A percentile compares a stretch with the other conserved stretches of the same genome.
These are phyloP conservation scores for Boletellus deceptivus DNA, from an alignment of 1,284 basidiomycete species.

Conservation along the genomic window DNA sequence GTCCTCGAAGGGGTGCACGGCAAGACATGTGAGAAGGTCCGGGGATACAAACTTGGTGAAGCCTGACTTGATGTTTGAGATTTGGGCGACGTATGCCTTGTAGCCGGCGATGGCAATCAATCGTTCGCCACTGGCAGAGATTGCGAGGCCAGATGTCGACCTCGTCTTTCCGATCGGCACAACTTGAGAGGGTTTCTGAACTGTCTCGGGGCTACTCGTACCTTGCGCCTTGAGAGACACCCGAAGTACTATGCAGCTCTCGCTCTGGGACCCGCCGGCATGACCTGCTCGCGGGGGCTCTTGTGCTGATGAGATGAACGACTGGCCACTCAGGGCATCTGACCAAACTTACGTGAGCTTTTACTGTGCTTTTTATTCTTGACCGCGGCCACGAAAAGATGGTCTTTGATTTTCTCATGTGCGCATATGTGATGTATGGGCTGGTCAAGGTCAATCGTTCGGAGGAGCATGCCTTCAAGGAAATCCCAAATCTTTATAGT, in stretches of 20 bases:
- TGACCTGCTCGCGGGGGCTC: neutral
- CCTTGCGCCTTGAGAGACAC: constrained; percentile 57
- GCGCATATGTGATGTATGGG: constrained; percentile 74
- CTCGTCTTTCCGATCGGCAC: constrained; percentile 68
- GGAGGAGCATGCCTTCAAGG: constrained; percentile 79
- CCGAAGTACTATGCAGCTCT: constrained; percentile 56
- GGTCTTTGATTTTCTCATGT: constrained; percentile 64
- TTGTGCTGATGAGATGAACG: constrained; percentile 10
- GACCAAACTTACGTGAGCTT: constrained; percentile 37
- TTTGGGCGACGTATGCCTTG: constrained; percentile 78
- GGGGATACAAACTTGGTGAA: constrained; percentile 86
- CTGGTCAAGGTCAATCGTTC: constrained; percentile 67
- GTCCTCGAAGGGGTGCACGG: constrained; percentile 87
- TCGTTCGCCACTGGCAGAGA: constrained; percentile 81
- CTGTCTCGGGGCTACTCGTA: constrained; percentile 39
- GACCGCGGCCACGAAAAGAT: constrained; percentile 67
- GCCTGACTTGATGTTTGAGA: constrained; percentile 55
- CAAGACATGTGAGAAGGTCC: constrained; percentile 80
- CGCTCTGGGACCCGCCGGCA: constrained; percentile 31
- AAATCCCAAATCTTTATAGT: constrained; percentile 92
- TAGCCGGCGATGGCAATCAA: constrained; percentile 78
- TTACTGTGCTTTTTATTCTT: constrained; percentile 48
- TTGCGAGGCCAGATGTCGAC: constrained; percentile 57
- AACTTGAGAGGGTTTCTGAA: constrained; percentile 52
- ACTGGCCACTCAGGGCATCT: constrained; percentile 4